Conservation (phyloP, 805 yeast genomes). For the Metschnikowia aberdeeniae region DNA sequence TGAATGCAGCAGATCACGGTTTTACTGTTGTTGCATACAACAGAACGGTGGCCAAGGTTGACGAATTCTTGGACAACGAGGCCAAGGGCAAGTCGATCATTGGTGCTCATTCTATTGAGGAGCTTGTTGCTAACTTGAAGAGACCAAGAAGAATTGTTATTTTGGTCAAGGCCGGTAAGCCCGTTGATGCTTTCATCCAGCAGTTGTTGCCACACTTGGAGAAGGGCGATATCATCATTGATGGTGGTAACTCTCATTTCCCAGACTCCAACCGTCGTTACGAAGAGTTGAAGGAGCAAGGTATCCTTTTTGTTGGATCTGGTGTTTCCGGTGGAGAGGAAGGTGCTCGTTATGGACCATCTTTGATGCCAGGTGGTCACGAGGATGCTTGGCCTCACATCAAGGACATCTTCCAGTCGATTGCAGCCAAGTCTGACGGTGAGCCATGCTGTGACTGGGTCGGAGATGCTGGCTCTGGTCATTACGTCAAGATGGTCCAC, state of each 20-base stretch:
- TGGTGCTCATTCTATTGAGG: slow-evolving; percentile 92
- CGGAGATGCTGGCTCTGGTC: slow-evolving; percentile 99
- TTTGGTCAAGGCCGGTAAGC: slow-evolving; percentile 93
- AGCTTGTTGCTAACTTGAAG: slow-evolving; percentile 83
- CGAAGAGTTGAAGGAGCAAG: slow-evolving; percentile 82
- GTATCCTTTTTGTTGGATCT: slow-evolving; percentile 90
- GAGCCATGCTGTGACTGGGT: slow-evolving; percentile 99
- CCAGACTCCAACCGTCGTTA: slow-evolving; percentile 97
- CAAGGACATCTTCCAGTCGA: slow-evolving; percentile 92
- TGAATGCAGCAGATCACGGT: slow-evolving; percentile 98
- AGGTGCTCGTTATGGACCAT: slow-evolving; percentile 99
- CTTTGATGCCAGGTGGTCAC: slow-evolving; percentile 99
- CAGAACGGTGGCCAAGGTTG: slow-evolving; percentile 96
- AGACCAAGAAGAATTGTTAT: slow-evolving; percentile 94
- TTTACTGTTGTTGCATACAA: slow-evolving; percentile 97
- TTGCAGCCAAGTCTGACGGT: slow-evolving; percentile 94
- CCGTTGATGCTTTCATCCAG: slow-evolving; percentile 88
- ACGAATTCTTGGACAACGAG: slow-evolving; percentile 86
- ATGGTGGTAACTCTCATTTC: slow-evolving; percentile 99
- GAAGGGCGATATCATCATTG: slow-evolving; percentile 96
- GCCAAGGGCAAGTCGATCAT: slow-evolving; percentile 96
- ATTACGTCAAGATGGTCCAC: slow-evolving; percentile 99
- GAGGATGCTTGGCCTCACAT: slow-evolving; percentile 98
- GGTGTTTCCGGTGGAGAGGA: slow-evolving; percentile 99
- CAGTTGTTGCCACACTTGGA: slow-evolving; percentile 89